Evolutionary conservation across 2,329 filamentous ascomycete genomes (phyloP), one percentile per base, ranked within the genome.

Genomic region (Herpomyces periplanetae): DNA sequence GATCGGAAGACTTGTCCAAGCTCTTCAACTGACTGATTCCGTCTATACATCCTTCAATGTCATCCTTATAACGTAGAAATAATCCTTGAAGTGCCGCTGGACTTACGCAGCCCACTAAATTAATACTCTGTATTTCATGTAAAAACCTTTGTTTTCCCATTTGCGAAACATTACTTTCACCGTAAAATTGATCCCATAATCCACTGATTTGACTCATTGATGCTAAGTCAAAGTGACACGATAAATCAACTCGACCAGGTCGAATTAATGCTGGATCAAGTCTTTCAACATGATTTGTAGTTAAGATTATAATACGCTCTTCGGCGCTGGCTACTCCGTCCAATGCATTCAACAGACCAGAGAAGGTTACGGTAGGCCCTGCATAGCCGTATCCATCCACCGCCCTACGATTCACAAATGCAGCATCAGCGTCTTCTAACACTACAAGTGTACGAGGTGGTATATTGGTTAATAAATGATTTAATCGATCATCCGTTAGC

Each of bases 111-210:
- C 19, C 50, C 20, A 84, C 53, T 11, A 88, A 38, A 1, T 62
- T 61, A 8, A 80, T 42, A 18, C 58, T 47, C 17, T 56, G 49
- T 6, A 85, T 49, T 24, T 52, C 54, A 10, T 45, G 33, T 26
- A 91, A 38, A 41, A 96, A 91, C 8, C 49, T 43, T 28, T 49
- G 40, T 29, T 57, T 56, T 9, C 56, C 51, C 4, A 40, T 37
- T 8, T 58, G 56, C 21, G 56, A 49, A 1, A 30, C 27, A 31
- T 87, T 73, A 10, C 68, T 43, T 13, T 84, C 66, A 3, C 64
- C 63, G 32, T 91, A 96, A 42, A 91, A 96, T 9, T 80, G 57
- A 36, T 84, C 63, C 71, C 75, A 96, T 41, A 96, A 64, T 36
- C 62, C 49, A 7, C 45, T 53, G 8, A 84, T 73, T 39, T 91